Conservation (phyloP, 306 rosid species). For the Styphnolobium japonicum region DNA sequence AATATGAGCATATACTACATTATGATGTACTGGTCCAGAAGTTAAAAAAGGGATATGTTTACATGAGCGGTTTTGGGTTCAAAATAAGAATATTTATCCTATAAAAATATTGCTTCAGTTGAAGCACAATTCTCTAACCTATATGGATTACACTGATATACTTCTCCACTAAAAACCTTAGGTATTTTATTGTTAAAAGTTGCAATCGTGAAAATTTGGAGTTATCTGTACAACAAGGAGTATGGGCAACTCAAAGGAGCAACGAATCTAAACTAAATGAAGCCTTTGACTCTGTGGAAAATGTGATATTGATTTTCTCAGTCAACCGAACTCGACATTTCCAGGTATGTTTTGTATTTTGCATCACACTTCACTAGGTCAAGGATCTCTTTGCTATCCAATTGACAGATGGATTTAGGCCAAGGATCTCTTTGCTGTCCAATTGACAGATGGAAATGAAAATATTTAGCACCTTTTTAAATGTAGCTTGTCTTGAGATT, state of each 20-base stretch:
- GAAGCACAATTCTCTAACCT: constrained; percentile 21
- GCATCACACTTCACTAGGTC: constrained; percentile 1
- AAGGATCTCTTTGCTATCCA: constrained; percentile 2
- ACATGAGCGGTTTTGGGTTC: constrained; percentile 4
- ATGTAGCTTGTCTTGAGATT: neutral
- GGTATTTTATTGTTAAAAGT: constrained; percentile 99
- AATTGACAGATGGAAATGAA: constrained; percentile 1
- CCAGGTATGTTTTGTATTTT: constrained; percentile 62
- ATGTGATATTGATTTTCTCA: constrained; percentile 94
- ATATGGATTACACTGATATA: constrained; percentile 29
- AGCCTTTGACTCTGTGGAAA: constrained; percentile 94
- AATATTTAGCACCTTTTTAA: constrained; percentile 7
- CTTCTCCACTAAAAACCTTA: constrained; percentile 51
- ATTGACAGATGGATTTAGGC: constrained; percentile 1
- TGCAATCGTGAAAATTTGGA: constrained; percentile 99
- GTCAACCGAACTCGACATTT: constrained; percentile 98
- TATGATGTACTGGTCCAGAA: constrained; percentile 9
- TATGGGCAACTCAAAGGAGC: constrained; percentile 99
- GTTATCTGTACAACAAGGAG: constrained; percentile 99
- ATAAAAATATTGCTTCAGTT: constrained; percentile 11
- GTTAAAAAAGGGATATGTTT: constrained; percentile 10
- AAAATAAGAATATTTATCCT: neutral
- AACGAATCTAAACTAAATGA: constrained; percentile 96
- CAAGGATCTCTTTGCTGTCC: neutral
- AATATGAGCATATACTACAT: neutral